Evolutionary conservation across 495 filamentous ascomycete species (phyloP), one percentile per base, ranked within the genome.

Genomic region (Daldinia concentrica): DNA sequence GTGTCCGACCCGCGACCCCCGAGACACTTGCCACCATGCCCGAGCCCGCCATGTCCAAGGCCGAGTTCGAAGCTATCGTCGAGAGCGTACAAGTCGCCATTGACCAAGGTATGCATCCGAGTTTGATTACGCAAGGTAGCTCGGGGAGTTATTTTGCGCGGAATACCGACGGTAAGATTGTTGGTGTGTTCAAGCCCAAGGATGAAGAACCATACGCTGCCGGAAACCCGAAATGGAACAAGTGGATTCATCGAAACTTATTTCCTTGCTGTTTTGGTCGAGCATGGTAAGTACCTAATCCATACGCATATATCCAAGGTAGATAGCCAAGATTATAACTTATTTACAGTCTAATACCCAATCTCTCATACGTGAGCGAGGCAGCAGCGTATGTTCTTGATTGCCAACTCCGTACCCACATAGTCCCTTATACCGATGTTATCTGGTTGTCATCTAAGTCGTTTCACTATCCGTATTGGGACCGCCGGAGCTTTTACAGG

Each of bases 111-210:
- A 89, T 94, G 54, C 96, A 99, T 78, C 95, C 95, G 24, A 92
- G 90, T 61, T 91, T 98, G 88, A 99, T 99, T 62, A 89, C 94
- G 1, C 94, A 99, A 80, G 95, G 95, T 27, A 97, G 93, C 79
- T 98, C 94, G 5, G 95, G 95, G 11, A 97, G 93, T 79, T 99
- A 99, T 82, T 99, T 98, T 85, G 96, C 95, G 58, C 86, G 94
- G 66, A 95, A 97, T 74, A 88, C 84, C 29, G 90, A 95, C 22
- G 95, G 95, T 19, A 97, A 96, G 80, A 91, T 97, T 14, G 93
- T 99, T 15, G 95, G 94, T 26, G 96, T 99, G 8, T 98, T 99
- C 80, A 99, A 99, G 78, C 95, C 95, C 37, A 99, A 99, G 81
- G 95, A 99, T 78, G 95, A 99, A 79, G 95, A 99, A 79, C 95